Percentiles rank a stretch among this genome's conserved stretches.
These are phyloP conservation scores for Aspergillus pseudotamarii DNA, from an alignment of 2,329 filamentous ascomycete species.

Conservation along the genomic window DNA sequence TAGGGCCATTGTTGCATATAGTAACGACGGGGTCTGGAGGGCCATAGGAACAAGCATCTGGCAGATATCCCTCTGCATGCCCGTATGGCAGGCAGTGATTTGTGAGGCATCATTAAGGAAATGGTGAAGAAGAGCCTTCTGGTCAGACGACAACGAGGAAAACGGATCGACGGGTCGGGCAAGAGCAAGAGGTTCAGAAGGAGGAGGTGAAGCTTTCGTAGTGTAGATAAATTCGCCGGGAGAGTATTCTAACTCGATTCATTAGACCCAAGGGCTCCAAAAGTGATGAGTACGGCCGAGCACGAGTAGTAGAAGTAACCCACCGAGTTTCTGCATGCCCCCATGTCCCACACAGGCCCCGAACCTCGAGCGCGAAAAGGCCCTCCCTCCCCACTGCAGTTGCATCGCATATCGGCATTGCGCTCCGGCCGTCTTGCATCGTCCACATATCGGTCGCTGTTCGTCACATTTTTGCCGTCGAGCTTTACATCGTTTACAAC, in stretches of 20 bases:
- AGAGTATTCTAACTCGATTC: conserved; percentile 36
- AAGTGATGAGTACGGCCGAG: not conserved
- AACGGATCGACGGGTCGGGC: conserved; percentile 40
- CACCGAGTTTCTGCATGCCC: conserved; percentile 41
- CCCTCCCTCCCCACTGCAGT: conserved; percentile 46
- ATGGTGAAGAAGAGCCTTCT: conserved; percentile 44
- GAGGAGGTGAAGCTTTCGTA: conserved; percentile 25
- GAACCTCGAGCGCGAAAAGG: conserved; percentile 45
- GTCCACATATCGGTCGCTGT: conserved; percentile 42
- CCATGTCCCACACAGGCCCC: conserved; percentile 38
- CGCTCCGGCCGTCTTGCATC: conserved; percentile 41
- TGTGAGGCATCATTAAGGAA: conserved; percentile 46
- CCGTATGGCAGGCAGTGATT: conserved; percentile 44
- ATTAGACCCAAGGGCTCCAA: not conserved
- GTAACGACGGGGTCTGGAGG: conserved; percentile 44
- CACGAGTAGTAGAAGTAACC: not conserved
- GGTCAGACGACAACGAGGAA: conserved; percentile 37
- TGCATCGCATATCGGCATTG: conserved; percentile 46
- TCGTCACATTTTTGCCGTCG: conserved; percentile 52
- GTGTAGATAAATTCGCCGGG: conserved; percentile 45
- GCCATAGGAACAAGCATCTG: conserved; percentile 49
- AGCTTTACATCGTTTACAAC: conserved; percentile 49
- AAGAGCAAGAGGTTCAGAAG: conserved; percentile 27
- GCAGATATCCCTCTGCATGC: conserved; percentile 47
- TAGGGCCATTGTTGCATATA: conserved; percentile 47